Percentiles rank a stretch among this genome's conserved stretches.
Evolutionary conservation across 1,139 yeast species (phyloP).

Genomic region (Debaryomycetaceae sp.): DNA sequence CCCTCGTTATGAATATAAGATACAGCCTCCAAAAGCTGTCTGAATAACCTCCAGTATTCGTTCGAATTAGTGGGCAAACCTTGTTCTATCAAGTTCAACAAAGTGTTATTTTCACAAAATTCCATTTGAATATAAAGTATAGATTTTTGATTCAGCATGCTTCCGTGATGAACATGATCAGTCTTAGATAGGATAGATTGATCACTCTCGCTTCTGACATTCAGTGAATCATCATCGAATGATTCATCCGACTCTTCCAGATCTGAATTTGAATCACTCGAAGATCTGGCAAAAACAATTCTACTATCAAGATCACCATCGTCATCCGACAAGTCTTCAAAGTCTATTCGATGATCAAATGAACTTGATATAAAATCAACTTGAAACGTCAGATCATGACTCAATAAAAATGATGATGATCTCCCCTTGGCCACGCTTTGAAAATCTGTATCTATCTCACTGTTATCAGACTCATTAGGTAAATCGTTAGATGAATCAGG

Average conservation of each 20-base stretch:
- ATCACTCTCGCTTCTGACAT: not conserved
- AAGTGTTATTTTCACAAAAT: constrained; percentile 91
- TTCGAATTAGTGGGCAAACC: constrained; percentile 69
- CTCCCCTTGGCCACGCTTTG: constrained; percentile 16
- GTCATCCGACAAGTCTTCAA: constrained; percentile 44
- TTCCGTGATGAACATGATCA: not conserved
- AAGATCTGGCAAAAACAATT: constrained; percentile 26
- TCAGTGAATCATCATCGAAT: not conserved
- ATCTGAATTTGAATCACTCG: constrained; percentile 13
- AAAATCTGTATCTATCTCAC: constrained; percentile 13
- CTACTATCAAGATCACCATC: constrained; percentile 19
- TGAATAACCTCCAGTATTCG: constrained; percentile 84
- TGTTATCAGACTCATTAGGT: constrained; percentile 11
- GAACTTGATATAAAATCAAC: constrained; percentile 70
- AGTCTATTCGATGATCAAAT: constrained; percentile 56
- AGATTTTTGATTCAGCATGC: constrained; percentile 34
- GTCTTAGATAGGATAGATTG: not conserved
- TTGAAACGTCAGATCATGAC: constrained; percentile 39
- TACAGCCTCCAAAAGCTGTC: constrained; percentile 88
- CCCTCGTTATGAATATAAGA: constrained; percentile 92
- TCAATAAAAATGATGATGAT: constrained; percentile 29
- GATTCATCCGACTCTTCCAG: constrained; percentile 1
- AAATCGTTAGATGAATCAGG: constrained; percentile 5
- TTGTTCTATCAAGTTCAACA: constrained; percentile 76
- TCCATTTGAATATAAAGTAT: constrained; percentile 90